Conservation (phyloP, 2,329 filamentous ascomycete species). For the Fusarium sacchari region DNA sequence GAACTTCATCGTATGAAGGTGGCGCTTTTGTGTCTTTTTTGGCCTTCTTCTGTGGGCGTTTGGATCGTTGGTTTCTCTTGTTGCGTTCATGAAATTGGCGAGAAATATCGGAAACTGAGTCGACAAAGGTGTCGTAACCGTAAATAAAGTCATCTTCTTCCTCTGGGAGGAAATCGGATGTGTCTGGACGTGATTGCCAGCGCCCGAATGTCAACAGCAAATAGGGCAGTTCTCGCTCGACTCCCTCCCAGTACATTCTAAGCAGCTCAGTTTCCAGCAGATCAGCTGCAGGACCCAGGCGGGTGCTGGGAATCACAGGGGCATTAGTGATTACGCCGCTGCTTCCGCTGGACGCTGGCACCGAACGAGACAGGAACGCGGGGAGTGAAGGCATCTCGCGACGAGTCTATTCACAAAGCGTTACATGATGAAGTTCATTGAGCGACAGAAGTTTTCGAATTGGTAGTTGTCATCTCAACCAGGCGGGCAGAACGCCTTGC, state of each 20-base stretch:
- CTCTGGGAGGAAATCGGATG: constrained; percentile 34
- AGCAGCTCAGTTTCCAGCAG: constrained; percentile 17
- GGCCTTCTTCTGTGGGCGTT: background rate
- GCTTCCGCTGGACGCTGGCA: background rate
- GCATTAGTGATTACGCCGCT: background rate
- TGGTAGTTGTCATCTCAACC: background rate
- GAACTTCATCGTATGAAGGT: constrained; percentile 38
- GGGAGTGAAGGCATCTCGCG: background rate
- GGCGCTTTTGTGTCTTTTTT: background rate
- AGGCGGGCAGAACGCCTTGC: background rate
- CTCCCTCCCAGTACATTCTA: constrained; percentile 52
- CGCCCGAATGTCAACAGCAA: constrained; percentile 48
- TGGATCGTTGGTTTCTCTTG: background rate
- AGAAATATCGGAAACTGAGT: constrained; percentile 48
- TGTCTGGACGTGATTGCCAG: constrained; percentile 43
- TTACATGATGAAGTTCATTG: background rate
- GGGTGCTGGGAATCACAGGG: background rate
- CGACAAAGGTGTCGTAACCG: constrained; percentile 53
- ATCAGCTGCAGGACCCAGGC: background rate
- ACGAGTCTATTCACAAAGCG: background rate
- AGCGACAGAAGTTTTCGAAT: background rate
- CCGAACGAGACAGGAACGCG: background rate
- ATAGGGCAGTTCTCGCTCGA: constrained; percentile 48
- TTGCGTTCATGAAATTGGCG: constrained; percentile 45
- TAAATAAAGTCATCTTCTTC: constrained; percentile 46